Evolutionary conservation across 2,329 filamentous ascomycete genomes (phyloP).

Genomic region (Fusarium sterilihyphosum): DNA sequence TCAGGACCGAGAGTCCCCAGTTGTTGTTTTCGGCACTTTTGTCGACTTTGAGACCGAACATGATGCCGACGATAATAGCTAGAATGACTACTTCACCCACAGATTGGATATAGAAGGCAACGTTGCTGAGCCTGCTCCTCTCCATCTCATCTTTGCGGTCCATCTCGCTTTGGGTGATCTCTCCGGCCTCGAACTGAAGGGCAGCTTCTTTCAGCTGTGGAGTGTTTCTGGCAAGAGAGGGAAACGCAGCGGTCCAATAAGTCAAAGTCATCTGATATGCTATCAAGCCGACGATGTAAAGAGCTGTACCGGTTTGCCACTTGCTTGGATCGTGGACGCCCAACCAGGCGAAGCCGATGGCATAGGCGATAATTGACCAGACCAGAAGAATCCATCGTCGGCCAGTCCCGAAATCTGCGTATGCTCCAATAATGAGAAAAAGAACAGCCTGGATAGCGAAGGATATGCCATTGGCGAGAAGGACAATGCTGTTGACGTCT

Average conservation of each 20-base stretch:
- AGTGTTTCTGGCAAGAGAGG: constrained; percentile 51
- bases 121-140: constrained; percentile 70
- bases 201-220: constrained; percentile 47
- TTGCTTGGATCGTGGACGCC: constrained; percentile 68
- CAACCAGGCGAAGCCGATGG: constrained; percentile 73
- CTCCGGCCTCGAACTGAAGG: constrained; percentile 49
- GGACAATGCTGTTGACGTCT: constrained; percentile 72
- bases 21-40: constrained; percentile 69
- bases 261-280: constrained; percentile 74
- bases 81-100: constrained; percentile 70
- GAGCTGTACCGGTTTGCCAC: constrained; percentile 68
- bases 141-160: constrained; percentile 70
- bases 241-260: constrained; percentile 72
- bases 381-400: constrained; percentile 70
- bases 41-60: constrained; percentile 70
- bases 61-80: constrained; percentile 71
- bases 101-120: constrained; percentile 72
- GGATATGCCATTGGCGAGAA: constrained; percentile 72
- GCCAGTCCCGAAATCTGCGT: constrained; percentile 73
- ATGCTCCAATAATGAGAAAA: constrained; percentile 62
- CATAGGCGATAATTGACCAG: constrained; percentile 69
- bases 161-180: constrained; percentile 68
- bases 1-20: constrained; percentile 71
- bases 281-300: constrained; percentile 75
- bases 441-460: constrained; percentile 73